phyloP scores from a whole-genome alignment of 371 early-diverging fungal genomes.

The Nematocida sp. region DNA sequence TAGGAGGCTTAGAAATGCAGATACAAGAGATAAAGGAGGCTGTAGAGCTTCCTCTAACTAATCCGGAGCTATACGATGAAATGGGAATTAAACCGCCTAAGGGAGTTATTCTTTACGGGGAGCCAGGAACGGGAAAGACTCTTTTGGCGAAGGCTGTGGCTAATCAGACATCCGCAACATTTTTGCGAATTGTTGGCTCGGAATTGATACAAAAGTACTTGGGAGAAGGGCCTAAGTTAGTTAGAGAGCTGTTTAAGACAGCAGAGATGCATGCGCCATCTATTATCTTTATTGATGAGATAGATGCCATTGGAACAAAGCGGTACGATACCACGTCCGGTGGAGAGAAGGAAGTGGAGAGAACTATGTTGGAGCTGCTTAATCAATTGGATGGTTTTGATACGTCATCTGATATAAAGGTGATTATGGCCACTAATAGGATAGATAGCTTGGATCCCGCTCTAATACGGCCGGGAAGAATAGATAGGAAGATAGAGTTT shows the following conservation, averaged over 20 bases:
- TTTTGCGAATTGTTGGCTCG: slow-evolving; percentile 97
- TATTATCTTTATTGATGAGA: slow-evolving; percentile 99
- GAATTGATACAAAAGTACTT: slow-evolving; percentile 99
- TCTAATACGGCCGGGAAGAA: slow-evolving; percentile 97
- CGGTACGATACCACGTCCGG: slow-evolving; percentile 80
- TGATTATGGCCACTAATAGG: slow-evolving; percentile 99
- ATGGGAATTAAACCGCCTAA: slow-evolving; percentile 99
- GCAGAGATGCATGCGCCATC: slow-evolving; percentile 97
- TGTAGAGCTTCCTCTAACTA: slow-evolving; percentile 96
- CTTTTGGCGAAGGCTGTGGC: slow-evolving; percentile 98
- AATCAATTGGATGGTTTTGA: slow-evolving; percentile 99
- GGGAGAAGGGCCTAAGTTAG: slow-evolving; percentile 98
- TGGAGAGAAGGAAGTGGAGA: slow-evolving; percentile 94
- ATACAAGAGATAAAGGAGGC: slow-evolving; percentile 99
- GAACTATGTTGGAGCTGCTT: slow-evolving; percentile 98
- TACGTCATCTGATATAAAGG: slow-evolving; percentile 94
- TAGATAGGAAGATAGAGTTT: slow-evolving; percentile 99
- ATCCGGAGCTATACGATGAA: slow-evolving; percentile 97
- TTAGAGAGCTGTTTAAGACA: slow-evolving; percentile 94
- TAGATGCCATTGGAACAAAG: slow-evolving; percentile 97
- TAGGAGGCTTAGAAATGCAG: slow-evolving; percentile 96
- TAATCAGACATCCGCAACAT: slow-evolving; percentile 97
- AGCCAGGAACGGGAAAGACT: slow-evolving; percentile 97
- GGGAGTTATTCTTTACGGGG: slow-evolving; percentile 97
- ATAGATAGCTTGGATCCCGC: slow-evolving; percentile 98